These are phyloP conservation scores for Podila epigama DNA, from an alignment of 192 early-diverging fungal species.

Conservation along the genomic window DNA sequence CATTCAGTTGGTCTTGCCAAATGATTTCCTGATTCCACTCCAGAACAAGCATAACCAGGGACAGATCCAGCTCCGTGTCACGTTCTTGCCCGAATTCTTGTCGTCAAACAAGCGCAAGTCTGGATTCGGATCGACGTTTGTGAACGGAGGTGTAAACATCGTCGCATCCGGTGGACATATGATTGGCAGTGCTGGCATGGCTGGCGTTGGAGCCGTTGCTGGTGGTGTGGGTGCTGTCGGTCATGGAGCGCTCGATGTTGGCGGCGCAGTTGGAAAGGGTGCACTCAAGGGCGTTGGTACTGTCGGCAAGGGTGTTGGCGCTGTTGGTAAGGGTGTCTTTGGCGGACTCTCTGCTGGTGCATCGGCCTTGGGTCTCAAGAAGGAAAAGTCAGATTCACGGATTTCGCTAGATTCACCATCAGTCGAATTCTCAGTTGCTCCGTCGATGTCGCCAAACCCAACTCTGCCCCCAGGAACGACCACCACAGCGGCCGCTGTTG, in stretches of 20 bases:
- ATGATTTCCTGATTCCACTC: constrained; percentile 55
- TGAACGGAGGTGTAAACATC: constrained; percentile 64
- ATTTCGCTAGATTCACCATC: constrained; percentile 46
- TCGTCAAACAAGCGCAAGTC: constrained; percentile 20
- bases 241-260: constrained; percentile 7
- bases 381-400: constrained; percentile 15
- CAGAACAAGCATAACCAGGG: constrained; percentile 46
- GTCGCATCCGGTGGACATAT: constrained; percentile 53
- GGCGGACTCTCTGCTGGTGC: constrained; percentile 34
- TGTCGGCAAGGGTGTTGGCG: constrained; percentile 37
- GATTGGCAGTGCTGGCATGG: constrained; percentile 45
- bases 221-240: constrained; percentile 18
- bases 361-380: constrained; percentile 26
- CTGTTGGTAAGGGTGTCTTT: constrained; percentile 50
- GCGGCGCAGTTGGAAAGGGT: constrained; percentile 25
- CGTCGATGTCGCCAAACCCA: constrained; percentile 8
- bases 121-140: constrained; percentile 61
- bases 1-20: constrained; percentile 58
- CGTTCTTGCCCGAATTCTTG: constrained; percentile 62
- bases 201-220: constrained; percentile 28
- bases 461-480: not conserved
- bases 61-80: constrained; percentile 59
- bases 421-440: constrained; percentile 26
- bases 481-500: not conserved
- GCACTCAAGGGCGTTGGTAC: constrained; percentile 43